Evolutionary conservation across 2,329 filamentous ascomycete species (phyloP), one percentile per base, ranked within the genome.

Genomic region (Cercospora beticola): DNA sequence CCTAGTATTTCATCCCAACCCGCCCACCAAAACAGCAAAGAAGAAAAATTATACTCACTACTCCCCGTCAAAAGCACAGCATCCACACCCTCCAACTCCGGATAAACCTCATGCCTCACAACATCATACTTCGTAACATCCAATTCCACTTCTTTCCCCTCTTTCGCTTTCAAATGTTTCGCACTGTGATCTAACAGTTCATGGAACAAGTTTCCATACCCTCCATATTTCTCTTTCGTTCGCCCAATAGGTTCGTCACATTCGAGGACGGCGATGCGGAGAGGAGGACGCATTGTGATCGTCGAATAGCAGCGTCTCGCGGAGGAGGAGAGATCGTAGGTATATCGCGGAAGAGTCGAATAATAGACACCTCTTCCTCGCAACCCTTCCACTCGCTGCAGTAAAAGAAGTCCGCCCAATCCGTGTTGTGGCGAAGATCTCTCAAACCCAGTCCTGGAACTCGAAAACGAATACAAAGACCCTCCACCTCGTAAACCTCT

Each of bases 201-300:
- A 69, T 83, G 81, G 74, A 89, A 84, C 54, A 86, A 86, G 70
- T 88, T 89, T 70, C 88, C 87, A 81, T 97, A 97, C 69, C 85
- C 85, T 62, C 88, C 87, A 80, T 91, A 93, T 75, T 87, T 87
- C 65, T 85, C 85, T 65, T 86, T 82, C 43, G 90, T 87, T 54
- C 86, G 80, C 1, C 88, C 86, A 61, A 91, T 84, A 1, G 93
- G 93, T 1, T 87, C 91, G 81, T 97, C 94, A 83, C 92, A 90
- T 84, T 97, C 92, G 73, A 98, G 89, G 74, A 98, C 86, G 58
- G 94, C 93, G 80, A 97, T 90, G 66, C 92, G 90, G 73, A 94
- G 82, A 49, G 71, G 70, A 5, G 70, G 63, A 31, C 28, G 70
- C 30, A 66, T 52, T 28, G 2, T 59, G 28, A 28, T 58, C 21